Evolutionary conservation across 345 rosid genomes (phyloP), one percentile per base, ranked within the genome.

Genomic region (Cardamine resedifolia): DNA sequence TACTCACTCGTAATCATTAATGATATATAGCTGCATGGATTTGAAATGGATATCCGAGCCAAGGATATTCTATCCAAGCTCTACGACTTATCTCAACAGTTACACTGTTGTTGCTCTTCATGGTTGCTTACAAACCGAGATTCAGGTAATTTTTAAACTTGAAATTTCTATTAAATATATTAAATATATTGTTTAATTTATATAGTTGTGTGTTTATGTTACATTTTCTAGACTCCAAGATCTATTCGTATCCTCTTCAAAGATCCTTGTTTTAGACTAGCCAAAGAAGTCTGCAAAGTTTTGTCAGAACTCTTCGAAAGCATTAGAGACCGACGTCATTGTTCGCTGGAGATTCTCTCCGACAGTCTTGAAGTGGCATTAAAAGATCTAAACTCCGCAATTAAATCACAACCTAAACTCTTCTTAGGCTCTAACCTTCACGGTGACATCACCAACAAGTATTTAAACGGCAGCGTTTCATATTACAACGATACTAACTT

Each of bases 51-150:
- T n/a, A n/a, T n/a, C n/a, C n/a, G n/a, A n/a, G n/a, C n/a, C n/a
- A n/a, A n/a, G n/a, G n/a, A n/a, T n/a, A n/a, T n/a, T n/a, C n/a
- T n/a, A n/a, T n/a, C n/a, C n/a, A n/a, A n/a, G n/a, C n/a, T n/a
- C n/a, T n/a, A n/a, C n/a, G n/a, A n/a, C n/a, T n/a, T n/a, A n/a
- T n/a, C n/a, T n/a, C n/a, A n/a, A n/a, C n/a, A n/a, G n/a, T 57
- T 86, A 90, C 75, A 82, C 87, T 19, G 81, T 87, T 51, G 96
- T 88, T 12, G 94, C 98, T 67, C 82, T 93, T 20, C 98, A 93
- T 55, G 98, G 96, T 44, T 88, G 97, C 65, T 80, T 93, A 70
- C 85, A 72, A 48, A 82, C 92, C 7, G 92, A 93, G 81, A 93
- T 93, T 80, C 92, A 90, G 97, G 98, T 93, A 49, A 4, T 3